Evolutionary conservation across 1,284 basidiomycete genomes (phyloP).

Genomic region (Salmacisia buchloeana): DNA sequence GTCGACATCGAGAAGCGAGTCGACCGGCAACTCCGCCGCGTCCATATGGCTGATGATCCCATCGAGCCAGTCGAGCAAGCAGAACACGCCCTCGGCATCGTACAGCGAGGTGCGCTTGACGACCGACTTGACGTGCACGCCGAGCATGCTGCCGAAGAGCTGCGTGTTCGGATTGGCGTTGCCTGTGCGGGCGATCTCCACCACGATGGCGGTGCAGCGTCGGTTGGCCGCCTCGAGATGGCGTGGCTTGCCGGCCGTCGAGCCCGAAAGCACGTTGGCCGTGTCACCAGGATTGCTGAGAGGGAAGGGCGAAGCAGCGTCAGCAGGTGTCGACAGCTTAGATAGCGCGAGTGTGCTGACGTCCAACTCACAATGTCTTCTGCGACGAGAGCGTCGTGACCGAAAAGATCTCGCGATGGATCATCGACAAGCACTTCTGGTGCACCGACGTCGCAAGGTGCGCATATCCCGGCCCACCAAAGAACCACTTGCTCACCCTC

Average conservation of each 20-base stretch:
- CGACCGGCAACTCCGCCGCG: constrained; percentile 31
- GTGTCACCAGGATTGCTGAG: constrained; percentile 41
- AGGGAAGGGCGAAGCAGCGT: not conserved
- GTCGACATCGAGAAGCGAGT: constrained; percentile 33
- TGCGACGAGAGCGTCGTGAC: constrained; percentile 47
- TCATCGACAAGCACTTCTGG: constrained; percentile 42
- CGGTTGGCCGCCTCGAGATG: constrained; percentile 46
- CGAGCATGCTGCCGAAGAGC: constrained; percentile 40
- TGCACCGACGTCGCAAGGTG: constrained; percentile 44
- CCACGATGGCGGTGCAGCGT: constrained; percentile 42
- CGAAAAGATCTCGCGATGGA: constrained; percentile 42
- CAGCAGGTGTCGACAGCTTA: not conserved
- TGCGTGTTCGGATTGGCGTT: constrained; percentile 20
- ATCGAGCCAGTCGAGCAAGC: constrained; percentile 45
- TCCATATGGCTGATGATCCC: constrained; percentile 42
- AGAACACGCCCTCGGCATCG: constrained; percentile 46
- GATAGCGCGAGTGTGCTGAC: too few species aligned
- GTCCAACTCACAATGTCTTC: constrained; percentile 35
- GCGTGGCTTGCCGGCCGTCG: constrained; percentile 44
- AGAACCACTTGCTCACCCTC: constrained; percentile 27
- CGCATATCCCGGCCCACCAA: constrained; percentile 43
- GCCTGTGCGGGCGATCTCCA: constrained; percentile 41
- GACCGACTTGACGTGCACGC: constrained; percentile 40
- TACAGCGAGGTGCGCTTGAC: constrained; percentile 44
- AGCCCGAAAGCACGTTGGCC: constrained; percentile 43